Evolutionary conservation across 2,329 filamentous ascomycete species (phyloP), one percentile per base, ranked within the genome.

Genomic region (Talaromyces sp.): DNA sequence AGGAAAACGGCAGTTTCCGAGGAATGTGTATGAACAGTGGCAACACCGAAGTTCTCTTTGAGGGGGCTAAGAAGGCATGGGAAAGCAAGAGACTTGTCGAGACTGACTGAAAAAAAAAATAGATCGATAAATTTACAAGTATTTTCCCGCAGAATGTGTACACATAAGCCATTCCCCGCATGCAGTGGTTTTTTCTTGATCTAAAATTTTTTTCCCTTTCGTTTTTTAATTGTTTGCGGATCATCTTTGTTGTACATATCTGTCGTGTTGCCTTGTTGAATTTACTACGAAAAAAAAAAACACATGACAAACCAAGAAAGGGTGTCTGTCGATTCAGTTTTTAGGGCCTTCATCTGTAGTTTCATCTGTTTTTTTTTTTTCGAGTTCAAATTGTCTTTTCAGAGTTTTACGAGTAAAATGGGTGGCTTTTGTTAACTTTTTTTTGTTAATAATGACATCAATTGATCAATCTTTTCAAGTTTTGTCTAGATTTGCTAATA

Each of bases 21-120:
- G 79, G 82, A 56, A 90, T 90, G 88, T 90, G 88, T 69, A 85
- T 88, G 68, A 89, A 83, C 72, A 88, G 82, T 64, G 87, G 87
- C 1, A 85, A 88, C 66, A 73, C 89, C 64, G 86, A 88, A 0
- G 72, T 73, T 1, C 72, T 90, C 50, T 68, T 81, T 47, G 81
- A 81, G 53, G 81, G 83, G 16, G 87, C 88, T 28, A 79, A 78
- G 66, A 75, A 76, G 57, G 81, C 80, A 42, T 78, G 75, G 73
- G 76, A 79, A 14, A 76, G 78, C 62, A 82, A 79, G 68, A 78
- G 73, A 65, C 81, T 63, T 36, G 50, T 63, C 51, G 55, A 61
- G 27, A 60, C 58, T 28, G 61, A 60, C 14, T 60, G 31, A 63
- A 54, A 27, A 12, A 23, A 36, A 12, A 36, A 36, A 36, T 8